Evolutionary conservation across 2,329 filamentous ascomycete genomes (phyloP), one percentile per base, ranked within the genome.

Genomic region (Colletotrichum siamense): DNA sequence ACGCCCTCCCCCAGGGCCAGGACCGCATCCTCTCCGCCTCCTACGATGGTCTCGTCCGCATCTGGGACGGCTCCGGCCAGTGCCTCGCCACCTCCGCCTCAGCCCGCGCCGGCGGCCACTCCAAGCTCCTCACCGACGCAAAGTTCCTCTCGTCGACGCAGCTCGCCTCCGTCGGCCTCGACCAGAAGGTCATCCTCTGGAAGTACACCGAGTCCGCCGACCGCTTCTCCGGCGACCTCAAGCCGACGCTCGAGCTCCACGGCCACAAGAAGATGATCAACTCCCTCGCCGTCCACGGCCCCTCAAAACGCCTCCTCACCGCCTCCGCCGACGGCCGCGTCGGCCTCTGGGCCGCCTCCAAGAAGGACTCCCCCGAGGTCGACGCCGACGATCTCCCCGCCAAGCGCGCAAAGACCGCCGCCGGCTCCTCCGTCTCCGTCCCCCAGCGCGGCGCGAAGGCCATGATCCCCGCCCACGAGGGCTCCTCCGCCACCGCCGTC

Each of bases 1-100:
- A 87, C 65, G 83, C 84, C 63, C 86, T 90, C 80, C 84, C 85
- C 30, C 85, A 86, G 49, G 91, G 92, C 26, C 91, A 93, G 79
- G 92, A 95, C 81, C 89, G 95, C 77, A 94, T 99, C 76, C 87
- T 98, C n/a, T 98, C 95, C n/a, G 95, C 93, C 34, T 96, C 95
- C 64, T 99, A 98, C 83, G 97, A 99, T 84, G 96, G 96, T 10
- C 87, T 98, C 18, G 87, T 99, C 72, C 91, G 96, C 79, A 90
- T 99, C 78, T 99, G 97, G 96, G 95, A 97, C 81, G 93, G 93
- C 78, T 96, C 95, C 1, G 95, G 95, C n/a, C 91, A 97, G 77
- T 88, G 94, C n/a, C 88, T 98, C 73, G 95, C 95, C 5, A 95
- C 94, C 0, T 96, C 95, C 3, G 87, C 92, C 3, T 89, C 92